phyloP scores from a whole-genome alignment of 305 asterid species.

The Solanum hybrid region DNA sequence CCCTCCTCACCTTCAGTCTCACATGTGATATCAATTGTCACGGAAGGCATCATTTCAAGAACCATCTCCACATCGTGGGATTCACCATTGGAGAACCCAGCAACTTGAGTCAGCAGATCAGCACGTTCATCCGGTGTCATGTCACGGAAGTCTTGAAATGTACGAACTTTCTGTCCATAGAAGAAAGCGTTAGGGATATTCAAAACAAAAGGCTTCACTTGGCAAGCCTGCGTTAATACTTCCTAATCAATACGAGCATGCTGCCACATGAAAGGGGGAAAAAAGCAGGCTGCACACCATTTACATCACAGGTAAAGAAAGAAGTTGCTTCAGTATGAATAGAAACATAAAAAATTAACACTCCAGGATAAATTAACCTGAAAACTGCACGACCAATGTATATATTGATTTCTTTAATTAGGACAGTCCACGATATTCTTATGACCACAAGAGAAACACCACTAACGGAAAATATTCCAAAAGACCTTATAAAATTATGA shows the following conservation, averaged over 20 bases:
- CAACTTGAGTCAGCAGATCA: conserved; percentile 71
- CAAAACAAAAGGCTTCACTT: background rate
- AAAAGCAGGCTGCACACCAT: background rate
- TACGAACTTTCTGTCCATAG: conserved; percentile 65
- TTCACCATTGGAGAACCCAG: conserved; percentile 62
- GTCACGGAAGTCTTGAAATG: conserved; percentile 77
- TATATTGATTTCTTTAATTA: background rate
- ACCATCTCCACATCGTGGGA: conserved; percentile 81
- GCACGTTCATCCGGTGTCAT: conserved; percentile 66
- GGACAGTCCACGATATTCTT: background rate
- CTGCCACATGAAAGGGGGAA: background rate
- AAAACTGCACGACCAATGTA: background rate
- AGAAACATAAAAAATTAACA: background rate
- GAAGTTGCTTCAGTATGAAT: background rate
- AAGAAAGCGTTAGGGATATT: conserved; percentile 1
- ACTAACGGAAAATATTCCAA: background rate
- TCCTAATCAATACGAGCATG: background rate
- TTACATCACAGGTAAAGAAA: background rate
- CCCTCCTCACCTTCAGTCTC: conserved; percentile 99
- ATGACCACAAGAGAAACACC: background rate
- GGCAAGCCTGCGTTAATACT: background rate
- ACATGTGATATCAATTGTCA: conserved; percentile 69
- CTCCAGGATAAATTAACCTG: background rate
- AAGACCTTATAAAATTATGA: background rate
- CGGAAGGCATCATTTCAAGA: conserved; percentile 91